Evolutionary conservation across 768 basidiomycete species (phyloP).

Genomic region (Lactarius akahatsu): DNA sequence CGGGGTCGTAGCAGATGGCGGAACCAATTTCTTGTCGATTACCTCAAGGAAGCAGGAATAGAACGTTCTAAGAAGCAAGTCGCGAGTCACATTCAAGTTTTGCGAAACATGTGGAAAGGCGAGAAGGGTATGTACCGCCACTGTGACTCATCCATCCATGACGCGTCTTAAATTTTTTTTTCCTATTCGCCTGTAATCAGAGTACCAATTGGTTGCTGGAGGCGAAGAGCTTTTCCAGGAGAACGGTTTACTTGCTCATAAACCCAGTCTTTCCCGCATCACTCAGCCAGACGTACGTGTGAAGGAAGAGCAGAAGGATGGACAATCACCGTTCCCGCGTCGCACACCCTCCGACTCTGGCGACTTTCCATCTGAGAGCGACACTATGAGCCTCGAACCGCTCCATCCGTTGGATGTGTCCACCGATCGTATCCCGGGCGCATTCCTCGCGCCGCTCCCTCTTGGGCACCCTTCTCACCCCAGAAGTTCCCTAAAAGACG

Average conservation of each 20-base stretch:
- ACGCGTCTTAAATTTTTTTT: slow-evolving; percentile 27
- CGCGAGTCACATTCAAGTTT: slow-evolving; percentile 83
- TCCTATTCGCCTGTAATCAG: slow-evolving; percentile 37
- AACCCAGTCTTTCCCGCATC: slow-evolving; percentile 31
- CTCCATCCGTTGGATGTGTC: slow-evolving; percentile 1
- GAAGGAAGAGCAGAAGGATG: slow-evolving; percentile 42
- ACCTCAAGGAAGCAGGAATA: slow-evolving; percentile 67
- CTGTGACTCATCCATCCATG: background rate
- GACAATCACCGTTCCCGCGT: slow-evolving; percentile 32
- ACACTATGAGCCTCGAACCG: slow-evolving; percentile 5
- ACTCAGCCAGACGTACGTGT: slow-evolving; percentile 23
- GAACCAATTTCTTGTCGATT: slow-evolving; percentile 84
- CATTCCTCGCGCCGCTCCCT: slow-evolving; percentile 19
- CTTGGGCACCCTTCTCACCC: slow-evolving; percentile 26
- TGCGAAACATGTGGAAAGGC: slow-evolving; percentile 88
- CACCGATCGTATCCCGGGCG: slow-evolving; percentile 4
- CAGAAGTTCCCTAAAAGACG: slow-evolving; percentile 20
- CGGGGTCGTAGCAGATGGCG: slow-evolving; percentile 79
- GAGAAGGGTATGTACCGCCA: slow-evolving; percentile 54
- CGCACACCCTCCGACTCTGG: slow-evolving; percentile 34
- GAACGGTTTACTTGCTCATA: slow-evolving; percentile 43
- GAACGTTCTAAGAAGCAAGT: slow-evolving; percentile 83
- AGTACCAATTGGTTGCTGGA: slow-evolving; percentile 77
- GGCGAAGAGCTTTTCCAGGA: slow-evolving; percentile 66
- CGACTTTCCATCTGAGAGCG: slow-evolving; percentile 18